phyloP scores from a whole-genome alignment of 2,329 filamentous ascomycete genomes.

The Aspergillus fructus region DNA sequence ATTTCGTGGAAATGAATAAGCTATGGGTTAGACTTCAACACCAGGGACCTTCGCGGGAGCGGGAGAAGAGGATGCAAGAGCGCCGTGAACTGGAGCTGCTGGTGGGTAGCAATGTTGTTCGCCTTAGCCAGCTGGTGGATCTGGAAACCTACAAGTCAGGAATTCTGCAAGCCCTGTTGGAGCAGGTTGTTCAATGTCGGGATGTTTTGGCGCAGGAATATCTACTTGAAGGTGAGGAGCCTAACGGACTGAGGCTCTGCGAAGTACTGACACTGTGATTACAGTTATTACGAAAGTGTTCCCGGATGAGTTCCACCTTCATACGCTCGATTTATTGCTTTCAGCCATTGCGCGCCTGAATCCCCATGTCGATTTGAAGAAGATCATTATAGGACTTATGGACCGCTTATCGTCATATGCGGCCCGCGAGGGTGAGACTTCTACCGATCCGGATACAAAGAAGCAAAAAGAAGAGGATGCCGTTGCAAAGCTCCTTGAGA shows the following conservation, averaged over 20 bases:
- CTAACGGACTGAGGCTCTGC: slow-evolving; percentile 17
- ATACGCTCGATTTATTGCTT: slow-evolving; percentile 92
- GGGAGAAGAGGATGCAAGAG: slow-evolving; percentile 90
- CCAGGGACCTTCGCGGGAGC: slow-evolving; percentile 91
- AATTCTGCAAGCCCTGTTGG: slow-evolving; percentile 83
- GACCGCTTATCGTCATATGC: slow-evolving; percentile 92
- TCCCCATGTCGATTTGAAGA: slow-evolving; percentile 95
- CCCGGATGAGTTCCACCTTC: slow-evolving; percentile 95
- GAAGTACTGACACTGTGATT: slow-evolving; percentile 13
- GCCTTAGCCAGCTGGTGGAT: slow-evolving; percentile 92
- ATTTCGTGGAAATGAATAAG: slow-evolving; percentile 99
- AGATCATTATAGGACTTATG: slow-evolving; percentile 97
- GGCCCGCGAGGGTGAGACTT: slow-evolving; percentile 75
- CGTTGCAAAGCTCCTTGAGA: slow-evolving; percentile 73
- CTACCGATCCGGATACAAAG: slow-evolving; percentile 69
- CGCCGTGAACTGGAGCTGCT: slow-evolving; percentile 92
- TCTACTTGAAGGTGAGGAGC: slow-evolving; percentile 68
- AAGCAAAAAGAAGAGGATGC: slow-evolving; percentile 83
- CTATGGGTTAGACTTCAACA: slow-evolving; percentile 97
- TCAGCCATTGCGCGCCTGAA: slow-evolving; percentile 90
- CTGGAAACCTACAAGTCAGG: slow-evolving; percentile 89
- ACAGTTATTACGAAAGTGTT: slow-evolving; percentile 96
- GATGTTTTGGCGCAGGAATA: slow-evolving; percentile 98
- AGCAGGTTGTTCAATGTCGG: slow-evolving; percentile 96
- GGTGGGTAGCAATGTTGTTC: slow-evolving; percentile 93